A percentile compares a stretch with the other conserved stretches of the same genome.
phyloP scores from a whole-genome alignment of 1,284 basidiomycete species.

The Ustilago shanxiensis region DNA sequence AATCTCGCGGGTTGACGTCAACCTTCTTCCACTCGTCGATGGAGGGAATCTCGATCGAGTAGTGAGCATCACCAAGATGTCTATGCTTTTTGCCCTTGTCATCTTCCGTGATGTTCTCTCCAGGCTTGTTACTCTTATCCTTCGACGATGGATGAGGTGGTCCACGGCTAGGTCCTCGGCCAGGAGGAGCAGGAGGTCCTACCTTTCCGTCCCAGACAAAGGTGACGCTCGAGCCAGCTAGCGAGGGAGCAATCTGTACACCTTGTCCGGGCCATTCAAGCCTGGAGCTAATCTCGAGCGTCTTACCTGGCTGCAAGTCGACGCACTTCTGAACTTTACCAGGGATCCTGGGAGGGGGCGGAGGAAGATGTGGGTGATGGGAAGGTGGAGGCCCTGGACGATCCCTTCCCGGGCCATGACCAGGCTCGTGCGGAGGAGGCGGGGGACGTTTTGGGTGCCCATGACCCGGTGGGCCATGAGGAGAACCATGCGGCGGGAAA shows the following conservation, averaged over 20 bases:
- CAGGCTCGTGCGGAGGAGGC: constrained; percentile 18
- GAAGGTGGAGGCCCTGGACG: constrained; percentile 3
- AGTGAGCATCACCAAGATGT: constrained; percentile 19
- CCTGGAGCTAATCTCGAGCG: constrained; percentile 10
- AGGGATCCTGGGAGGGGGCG: constrained; percentile 13
- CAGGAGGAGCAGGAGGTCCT: constrained; percentile 22
- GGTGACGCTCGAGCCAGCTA: constrained; percentile 38
- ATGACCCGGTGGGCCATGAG: constrained; percentile 26
- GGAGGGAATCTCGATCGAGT: constrained; percentile 22
- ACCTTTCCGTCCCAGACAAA: constrained; percentile 40
- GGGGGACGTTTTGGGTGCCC: constrained; percentile 15
- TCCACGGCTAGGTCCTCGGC: constrained; percentile 13
- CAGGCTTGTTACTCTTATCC: background rate
- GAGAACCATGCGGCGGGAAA: constrained; percentile 1
- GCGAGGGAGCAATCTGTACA: constrained; percentile 31
- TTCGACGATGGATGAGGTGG: constrained; percentile 15
- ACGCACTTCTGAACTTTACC: constrained; percentile 25
- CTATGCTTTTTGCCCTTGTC: background rate
- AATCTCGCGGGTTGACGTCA: constrained; percentile 14
- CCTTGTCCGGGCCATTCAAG: constrained; percentile 27
- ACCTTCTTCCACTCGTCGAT: constrained; percentile 16
- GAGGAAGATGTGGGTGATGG: constrained; percentile 11
- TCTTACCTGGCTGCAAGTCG: constrained; percentile 27
- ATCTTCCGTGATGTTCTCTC: background rate
- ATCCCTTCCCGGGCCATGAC: constrained; percentile 18